These are phyloP conservation scores for Phytophthora hybrid DNA, from an alignment of 352 stramenopile species.

Conservation along the genomic window DNA sequence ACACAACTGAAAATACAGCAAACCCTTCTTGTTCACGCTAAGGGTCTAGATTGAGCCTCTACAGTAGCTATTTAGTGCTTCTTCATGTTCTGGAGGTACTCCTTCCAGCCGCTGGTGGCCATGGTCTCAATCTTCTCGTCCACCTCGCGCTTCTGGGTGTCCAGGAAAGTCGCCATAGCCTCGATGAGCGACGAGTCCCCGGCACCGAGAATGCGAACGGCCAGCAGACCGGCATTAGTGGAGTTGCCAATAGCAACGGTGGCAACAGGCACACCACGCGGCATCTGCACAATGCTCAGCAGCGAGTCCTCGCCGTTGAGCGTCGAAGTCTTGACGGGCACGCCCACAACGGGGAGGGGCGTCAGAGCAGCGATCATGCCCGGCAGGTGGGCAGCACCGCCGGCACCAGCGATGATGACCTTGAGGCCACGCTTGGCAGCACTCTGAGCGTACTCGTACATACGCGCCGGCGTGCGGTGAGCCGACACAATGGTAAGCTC, in stretches of 20 bases:
- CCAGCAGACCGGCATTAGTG: slow-evolving; percentile 97
- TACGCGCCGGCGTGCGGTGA: slow-evolving; percentile 97
- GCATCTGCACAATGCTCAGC: slow-evolving; percentile 99
- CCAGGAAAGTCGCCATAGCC: slow-evolving; percentile 95
- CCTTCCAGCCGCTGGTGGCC: slow-evolving; percentile 88
- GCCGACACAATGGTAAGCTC: slow-evolving; percentile 98
- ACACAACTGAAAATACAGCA: slow-evolving; percentile 38
- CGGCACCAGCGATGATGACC: slow-evolving; percentile 96
- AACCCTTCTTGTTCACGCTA: slow-evolving; percentile 26
- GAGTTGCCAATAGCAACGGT: slow-evolving; percentile 99
- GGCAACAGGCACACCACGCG: slow-evolving; percentile 96
- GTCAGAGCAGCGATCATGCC: slow-evolving; percentile 93
- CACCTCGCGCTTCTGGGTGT: slow-evolving; percentile 93
- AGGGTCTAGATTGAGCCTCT: neutral
- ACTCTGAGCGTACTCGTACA: slow-evolving; percentile 96
- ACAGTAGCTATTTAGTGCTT: slow-evolving; percentile 40
- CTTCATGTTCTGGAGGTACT: slow-evolving; percentile 88
- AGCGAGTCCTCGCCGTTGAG: slow-evolving; percentile 98
- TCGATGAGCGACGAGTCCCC: slow-evolving; percentile 67
- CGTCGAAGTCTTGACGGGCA: slow-evolving; percentile 98
- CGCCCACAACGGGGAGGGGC: slow-evolving; percentile 94
- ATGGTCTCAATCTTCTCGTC: slow-evolving; percentile 93
- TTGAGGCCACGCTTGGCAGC: slow-evolving; percentile 91
- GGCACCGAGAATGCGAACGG: slow-evolving; percentile 95
- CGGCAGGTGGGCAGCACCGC: slow-evolving; percentile 97